phyloP scores from a whole-genome alignment of 2,329 filamentous ascomycete genomes.

The Trichoderma semiorbis region DNA sequence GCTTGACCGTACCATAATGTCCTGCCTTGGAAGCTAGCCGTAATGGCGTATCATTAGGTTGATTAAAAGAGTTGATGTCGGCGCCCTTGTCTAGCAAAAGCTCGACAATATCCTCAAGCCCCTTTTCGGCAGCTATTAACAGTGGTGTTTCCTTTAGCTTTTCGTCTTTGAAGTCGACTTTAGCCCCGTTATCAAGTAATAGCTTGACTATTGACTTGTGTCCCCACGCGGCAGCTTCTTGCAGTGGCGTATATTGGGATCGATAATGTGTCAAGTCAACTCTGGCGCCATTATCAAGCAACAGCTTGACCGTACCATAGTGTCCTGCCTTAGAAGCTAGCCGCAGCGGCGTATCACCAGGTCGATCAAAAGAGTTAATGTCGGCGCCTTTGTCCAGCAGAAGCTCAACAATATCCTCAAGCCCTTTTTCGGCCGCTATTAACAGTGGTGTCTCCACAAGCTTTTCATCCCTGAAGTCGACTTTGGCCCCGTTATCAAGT shows the following conservation, averaged over 20 bases:
- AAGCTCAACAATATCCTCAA: background rate
- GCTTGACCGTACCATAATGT: background rate
- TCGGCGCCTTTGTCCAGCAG: background rate
- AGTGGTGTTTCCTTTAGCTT: background rate
- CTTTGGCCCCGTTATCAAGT: background rate
- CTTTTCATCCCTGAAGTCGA: background rate
- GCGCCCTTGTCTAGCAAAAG: background rate
- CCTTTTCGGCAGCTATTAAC: background rate
- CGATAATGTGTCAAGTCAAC: background rate
- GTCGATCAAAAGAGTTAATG: background rate
- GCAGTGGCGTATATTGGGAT: background rate
- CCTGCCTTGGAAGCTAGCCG: background rate
- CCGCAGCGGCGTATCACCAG: background rate
- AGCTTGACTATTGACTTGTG: background rate
- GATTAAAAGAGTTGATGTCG: background rate
- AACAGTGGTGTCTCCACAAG: background rate
- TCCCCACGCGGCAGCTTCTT: background rate
- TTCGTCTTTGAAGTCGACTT: background rate
- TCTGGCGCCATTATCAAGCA: background rate
- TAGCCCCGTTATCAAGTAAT: background rate
- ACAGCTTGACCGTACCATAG: background rate
- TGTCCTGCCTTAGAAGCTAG: background rate
- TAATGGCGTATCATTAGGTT: background rate
- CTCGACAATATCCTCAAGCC: background rate
- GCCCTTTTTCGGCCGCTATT: background rate